Evolutionary conservation across 2,329 filamentous ascomycete genomes (phyloP).

Genomic region (Plenodomus tracheiphilus): DNA sequence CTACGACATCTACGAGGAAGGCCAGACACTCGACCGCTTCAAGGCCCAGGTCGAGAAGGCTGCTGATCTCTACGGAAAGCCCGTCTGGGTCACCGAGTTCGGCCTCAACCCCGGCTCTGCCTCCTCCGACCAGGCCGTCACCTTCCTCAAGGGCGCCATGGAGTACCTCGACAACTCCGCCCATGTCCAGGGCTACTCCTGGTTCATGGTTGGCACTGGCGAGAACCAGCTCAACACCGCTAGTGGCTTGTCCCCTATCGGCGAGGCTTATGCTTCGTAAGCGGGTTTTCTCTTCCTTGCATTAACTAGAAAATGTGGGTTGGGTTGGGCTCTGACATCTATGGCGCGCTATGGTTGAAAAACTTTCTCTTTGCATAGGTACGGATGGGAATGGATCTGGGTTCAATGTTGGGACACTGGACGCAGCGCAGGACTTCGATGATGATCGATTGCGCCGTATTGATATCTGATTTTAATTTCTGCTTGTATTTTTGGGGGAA

Average conservation of each 20-base stretch:
- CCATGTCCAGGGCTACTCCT: conserved; percentile 42
- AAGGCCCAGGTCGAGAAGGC: conserved; percentile 45
- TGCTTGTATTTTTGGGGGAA: conserved; percentile 1
- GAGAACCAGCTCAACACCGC: conserved; percentile 35
- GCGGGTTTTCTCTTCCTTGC: not conserved
- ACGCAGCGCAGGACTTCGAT: conserved; percentile 3
- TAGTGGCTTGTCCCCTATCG: conserved; percentile 23
- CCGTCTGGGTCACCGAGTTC: conserved; percentile 47
- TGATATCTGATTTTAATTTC: conserved; percentile 14
- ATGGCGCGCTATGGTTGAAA: conserved; percentile 3
- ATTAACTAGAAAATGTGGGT: not conserved
- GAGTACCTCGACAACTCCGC: conserved; percentile 37
- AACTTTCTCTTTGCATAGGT: conserved; percentile 2
- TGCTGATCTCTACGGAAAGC: conserved; percentile 29
- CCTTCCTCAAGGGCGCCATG: conserved; percentile 41
- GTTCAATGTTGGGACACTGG: not conserved
- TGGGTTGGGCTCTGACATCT: conserved; percentile 4
- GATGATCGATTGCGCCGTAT: conserved; percentile 5
- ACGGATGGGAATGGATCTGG: not conserved
- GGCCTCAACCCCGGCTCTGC: conserved; percentile 38
- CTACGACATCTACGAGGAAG: conserved; percentile 40
- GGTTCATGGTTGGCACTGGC: conserved; percentile 42
- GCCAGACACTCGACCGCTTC: conserved; percentile 38
- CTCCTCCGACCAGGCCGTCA: conserved; percentile 29
- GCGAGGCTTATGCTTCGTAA: conserved; percentile 31